Evolutionary conservation across 768 basidiomycete species (phyloP).

Genomic region (Termitomyces sp.): DNA sequence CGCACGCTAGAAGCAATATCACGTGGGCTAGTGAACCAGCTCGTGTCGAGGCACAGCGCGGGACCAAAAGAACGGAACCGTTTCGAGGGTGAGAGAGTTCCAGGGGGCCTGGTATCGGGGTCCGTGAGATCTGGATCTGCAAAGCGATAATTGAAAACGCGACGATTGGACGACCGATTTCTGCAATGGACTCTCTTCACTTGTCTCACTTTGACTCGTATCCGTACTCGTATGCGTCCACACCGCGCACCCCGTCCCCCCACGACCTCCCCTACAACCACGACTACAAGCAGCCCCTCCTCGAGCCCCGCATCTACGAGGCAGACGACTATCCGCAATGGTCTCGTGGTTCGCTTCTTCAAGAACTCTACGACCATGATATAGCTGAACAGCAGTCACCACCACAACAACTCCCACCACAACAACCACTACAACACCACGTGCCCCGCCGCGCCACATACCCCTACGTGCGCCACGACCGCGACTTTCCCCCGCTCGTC

Average conservation of each 20-base stretch:
- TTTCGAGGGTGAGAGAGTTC: slow-evolving; percentile 24
- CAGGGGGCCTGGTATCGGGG: slow-evolving; percentile 23
- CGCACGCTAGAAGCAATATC: too few relatives aligned
- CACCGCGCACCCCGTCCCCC: slow-evolving; percentile 75
- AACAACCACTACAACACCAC: slow-evolving; percentile 15
- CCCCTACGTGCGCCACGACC: slow-evolving; percentile 74
- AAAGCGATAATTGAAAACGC: background rate
- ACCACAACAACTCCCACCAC: too few relatives aligned
- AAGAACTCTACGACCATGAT: slow-evolving; percentile 68
- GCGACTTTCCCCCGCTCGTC: slow-evolving; percentile 38
- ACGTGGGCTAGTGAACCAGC: too few relatives aligned
- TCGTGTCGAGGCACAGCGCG: background rate
- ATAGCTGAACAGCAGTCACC: slow-evolving; percentile 29
- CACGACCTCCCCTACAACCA: slow-evolving; percentile 29
- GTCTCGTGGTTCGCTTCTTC: slow-evolving; percentile 50
- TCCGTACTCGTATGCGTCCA: slow-evolving; percentile 63
- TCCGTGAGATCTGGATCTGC: background rate
- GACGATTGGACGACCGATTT: too few relatives aligned
- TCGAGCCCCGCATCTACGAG: slow-evolving; percentile 46
- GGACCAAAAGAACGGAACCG: slow-evolving; percentile 23
- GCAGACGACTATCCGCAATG: slow-evolving; percentile 35
- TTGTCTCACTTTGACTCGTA: slow-evolving; percentile 57
- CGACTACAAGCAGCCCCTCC: slow-evolving; percentile 22
- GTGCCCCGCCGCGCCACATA: slow-evolving; percentile 65
- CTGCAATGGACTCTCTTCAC: background rate